Conservation (phyloP, 1,139 yeast species). For the Yamadazyma buinensis region DNA sequence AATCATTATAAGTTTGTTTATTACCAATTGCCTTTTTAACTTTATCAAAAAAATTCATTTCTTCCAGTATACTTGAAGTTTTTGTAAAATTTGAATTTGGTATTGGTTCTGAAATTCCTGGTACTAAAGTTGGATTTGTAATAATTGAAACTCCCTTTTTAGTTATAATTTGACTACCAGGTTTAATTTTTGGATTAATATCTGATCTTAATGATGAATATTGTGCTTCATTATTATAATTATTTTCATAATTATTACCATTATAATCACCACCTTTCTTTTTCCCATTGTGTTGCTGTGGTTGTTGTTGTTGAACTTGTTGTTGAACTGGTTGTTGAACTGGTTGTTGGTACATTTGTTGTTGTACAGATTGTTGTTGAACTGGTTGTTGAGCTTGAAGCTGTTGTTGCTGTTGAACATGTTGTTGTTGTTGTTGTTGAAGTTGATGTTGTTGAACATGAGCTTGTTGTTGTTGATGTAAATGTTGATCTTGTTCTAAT, state of each 20-base stretch:
- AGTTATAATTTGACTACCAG: conserved; percentile 12
- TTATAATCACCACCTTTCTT: not conserved
- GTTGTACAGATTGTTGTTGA: not conserved
- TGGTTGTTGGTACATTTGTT: not conserved
- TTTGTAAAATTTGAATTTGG: conserved; percentile 56
- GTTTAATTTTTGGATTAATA: conserved; percentile 25
- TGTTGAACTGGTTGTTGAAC: not conserved
- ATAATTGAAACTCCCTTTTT: conserved; percentile 22
- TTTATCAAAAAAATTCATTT: conserved; percentile 84
- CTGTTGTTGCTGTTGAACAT: conserved; percentile 1
- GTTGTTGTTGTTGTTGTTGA: conserved; percentile 1
- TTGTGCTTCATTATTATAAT: conserved; percentile 43
- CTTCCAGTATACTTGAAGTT: conserved; percentile 69
- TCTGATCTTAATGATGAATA: conserved; percentile 52
- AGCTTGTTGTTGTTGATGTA: conserved; percentile 6
- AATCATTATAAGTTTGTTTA: conserved; percentile 87
- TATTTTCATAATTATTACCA: conserved; percentile 25
- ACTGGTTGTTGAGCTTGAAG: conserved; percentile 7
- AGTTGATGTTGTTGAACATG: not conserved
- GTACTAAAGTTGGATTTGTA: conserved; percentile 66
- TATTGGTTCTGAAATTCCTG: conserved; percentile 84
- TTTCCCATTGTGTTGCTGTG: conserved; percentile 1
- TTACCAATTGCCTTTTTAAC: conserved; percentile 88
- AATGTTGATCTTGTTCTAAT: not conserved
- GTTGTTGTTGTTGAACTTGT: conserved; percentile 5